Conservation (phyloP, 441 rosid species). For the Populus hybrid region DNA sequence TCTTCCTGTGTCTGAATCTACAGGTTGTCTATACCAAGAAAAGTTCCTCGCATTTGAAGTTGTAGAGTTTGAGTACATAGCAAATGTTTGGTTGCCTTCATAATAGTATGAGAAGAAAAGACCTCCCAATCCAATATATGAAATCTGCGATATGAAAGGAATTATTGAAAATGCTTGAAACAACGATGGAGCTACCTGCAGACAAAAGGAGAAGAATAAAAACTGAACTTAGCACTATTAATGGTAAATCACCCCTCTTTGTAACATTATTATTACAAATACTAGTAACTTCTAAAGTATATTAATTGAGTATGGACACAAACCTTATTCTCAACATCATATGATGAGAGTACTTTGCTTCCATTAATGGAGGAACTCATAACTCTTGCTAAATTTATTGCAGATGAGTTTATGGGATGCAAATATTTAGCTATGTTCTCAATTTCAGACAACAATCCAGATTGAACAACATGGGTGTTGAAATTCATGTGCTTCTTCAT, state of each 20-base stretch:
- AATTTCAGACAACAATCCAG: conserved; percentile 36
- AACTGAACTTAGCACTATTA: background rate
- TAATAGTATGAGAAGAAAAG: conserved; percentile 43
- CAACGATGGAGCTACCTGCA: conserved; percentile 55
- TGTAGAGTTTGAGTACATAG: conserved; percentile 41
- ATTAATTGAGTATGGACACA: background rate
- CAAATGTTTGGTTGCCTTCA: conserved; percentile 31
- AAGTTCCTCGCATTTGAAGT: conserved; percentile 5
- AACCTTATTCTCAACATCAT: conserved; percentile 36
- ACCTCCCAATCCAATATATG: conserved; percentile 53
- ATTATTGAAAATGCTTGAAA: conserved; percentile 44
- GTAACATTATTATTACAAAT: background rate
- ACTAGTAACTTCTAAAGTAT: background rate
- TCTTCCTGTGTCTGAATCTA: conserved; percentile 42
- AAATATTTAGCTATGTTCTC: conserved; percentile 32
- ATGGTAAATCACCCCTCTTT: background rate
- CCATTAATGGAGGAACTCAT: conserved; percentile 32
- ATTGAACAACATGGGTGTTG: conserved; percentile 15
- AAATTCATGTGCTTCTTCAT: conserved; percentile 22
- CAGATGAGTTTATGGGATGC: conserved; percentile 29
- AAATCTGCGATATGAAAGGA: conserved; percentile 56
- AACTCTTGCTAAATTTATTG: conserved; percentile 38
- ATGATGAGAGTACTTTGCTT: conserved; percentile 20
- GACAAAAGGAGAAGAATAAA: background rate
- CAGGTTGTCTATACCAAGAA: conserved; percentile 51